phyloP scores from a whole-genome alignment of 352 stramenopile genomes.

The Discostella stelligera region DNA sequence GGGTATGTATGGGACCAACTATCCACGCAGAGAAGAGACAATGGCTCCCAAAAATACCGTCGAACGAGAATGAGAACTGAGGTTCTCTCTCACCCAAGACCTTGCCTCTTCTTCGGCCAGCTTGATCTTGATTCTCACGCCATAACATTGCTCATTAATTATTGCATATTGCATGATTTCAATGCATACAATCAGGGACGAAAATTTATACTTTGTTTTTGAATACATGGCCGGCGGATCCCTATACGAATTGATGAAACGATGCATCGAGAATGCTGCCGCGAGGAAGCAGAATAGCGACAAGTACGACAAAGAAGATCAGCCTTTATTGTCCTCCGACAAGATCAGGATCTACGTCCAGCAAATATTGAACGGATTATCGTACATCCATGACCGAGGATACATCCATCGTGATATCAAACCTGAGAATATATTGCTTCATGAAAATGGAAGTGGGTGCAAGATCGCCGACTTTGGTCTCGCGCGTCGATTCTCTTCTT shows the following conservation, averaged over 20 bases:
- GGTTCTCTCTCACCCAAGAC: background rate
- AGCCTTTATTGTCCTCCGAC: background rate
- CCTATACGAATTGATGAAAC: slow-evolving; percentile 40
- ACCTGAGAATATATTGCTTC: slow-evolving; percentile 96
- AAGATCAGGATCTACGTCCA: slow-evolving; percentile 93
- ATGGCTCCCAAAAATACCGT: too few relatives aligned
- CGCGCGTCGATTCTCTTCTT: slow-evolving; percentile 67
- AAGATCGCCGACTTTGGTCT: slow-evolving; percentile 99
- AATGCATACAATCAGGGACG: slow-evolving; percentile 18
- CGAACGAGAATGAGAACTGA: too few relatives aligned
- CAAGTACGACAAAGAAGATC: background rate
- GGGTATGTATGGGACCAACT: too few relatives aligned
- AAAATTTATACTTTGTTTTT: slow-evolving; percentile 96
- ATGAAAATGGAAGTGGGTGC: slow-evolving; percentile 90
- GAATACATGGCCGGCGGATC: slow-evolving; percentile 93
- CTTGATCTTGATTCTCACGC: background rate
- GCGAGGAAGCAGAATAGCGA: slow-evolving; percentile 12
- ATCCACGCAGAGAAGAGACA: slow-evolving; percentile 52
- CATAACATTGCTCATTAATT: background rate
- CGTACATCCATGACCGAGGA: slow-evolving; percentile 97
- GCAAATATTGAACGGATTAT: slow-evolving; percentile 95
- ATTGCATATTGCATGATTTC: background rate
- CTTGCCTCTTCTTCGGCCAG: background rate
- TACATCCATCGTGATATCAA: slow-evolving; percentile 99
- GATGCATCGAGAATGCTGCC: slow-evolving; percentile 19